These are phyloP conservation scores for Cruciata laevipes DNA, from an alignment of 257 asterid species.

Conservation along the genomic window DNA sequence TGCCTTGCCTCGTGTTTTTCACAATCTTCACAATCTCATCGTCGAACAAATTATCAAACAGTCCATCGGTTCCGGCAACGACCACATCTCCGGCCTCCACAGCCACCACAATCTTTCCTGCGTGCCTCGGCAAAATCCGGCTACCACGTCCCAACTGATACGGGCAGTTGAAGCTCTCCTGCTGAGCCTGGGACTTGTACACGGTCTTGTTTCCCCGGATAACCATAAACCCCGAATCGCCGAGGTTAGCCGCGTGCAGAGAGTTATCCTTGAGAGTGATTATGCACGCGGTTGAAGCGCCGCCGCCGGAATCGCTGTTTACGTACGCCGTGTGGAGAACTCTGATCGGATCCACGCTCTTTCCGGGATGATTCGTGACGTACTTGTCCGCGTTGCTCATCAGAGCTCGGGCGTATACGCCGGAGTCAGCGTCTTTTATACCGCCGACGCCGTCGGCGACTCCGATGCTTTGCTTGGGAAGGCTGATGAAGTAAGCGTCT, in stretches of 20 bases:
- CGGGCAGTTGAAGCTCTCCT: constrained; percentile 27
- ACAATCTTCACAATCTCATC: constrained; percentile 21
- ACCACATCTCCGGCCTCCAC: constrained; percentile 32
- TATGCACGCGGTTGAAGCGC: constrained; percentile 36
- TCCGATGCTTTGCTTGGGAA: constrained; percentile 20
- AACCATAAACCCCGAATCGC: constrained; percentile 37
- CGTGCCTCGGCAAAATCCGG: constrained; percentile 6
- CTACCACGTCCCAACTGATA: constrained; percentile 21
- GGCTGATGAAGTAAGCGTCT: constrained; percentile 28
- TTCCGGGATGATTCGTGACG: neutral
- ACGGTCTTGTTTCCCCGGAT: constrained; percentile 20
- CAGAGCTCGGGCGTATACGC: constrained; percentile 27
- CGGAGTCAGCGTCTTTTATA: constrained; percentile 32
- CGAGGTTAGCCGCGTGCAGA: constrained; percentile 31
- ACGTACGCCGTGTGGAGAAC: constrained; percentile 19
- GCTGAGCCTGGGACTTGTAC: constrained; percentile 26
- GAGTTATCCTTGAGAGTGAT: constrained; percentile 12
- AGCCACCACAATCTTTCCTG: constrained; percentile 17
- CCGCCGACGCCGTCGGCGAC: constrained; percentile 47
- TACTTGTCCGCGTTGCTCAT: constrained; percentile 15
- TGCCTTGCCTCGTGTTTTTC: neutral
- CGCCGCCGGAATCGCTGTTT: constrained; percentile 13
- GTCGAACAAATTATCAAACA: constrained; percentile 33
- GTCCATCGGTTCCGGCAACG: constrained; percentile 42
- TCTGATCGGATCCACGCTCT: constrained; percentile 12